phyloP scores from a whole-genome alignment of 2,329 filamentous ascomycete genomes.

The Cryphonectria japonica region DNA sequence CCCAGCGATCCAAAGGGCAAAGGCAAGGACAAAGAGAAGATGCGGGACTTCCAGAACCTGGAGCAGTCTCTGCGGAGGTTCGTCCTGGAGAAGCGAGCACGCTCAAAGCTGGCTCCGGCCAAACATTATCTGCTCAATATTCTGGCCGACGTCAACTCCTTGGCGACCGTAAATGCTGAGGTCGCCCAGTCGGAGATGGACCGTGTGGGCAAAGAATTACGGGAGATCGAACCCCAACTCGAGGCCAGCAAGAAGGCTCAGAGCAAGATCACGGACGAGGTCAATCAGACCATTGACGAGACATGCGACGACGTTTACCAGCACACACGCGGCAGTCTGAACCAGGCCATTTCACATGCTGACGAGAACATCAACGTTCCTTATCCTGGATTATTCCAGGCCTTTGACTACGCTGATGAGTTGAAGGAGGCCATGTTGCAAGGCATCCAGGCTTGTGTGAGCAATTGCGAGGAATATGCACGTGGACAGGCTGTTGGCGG shows the following conservation, averaged over 20 bases:
- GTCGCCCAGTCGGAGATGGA: constrained; percentile 85
- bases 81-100: constrained; percentile 91
- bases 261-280: constrained; percentile 76
- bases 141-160: constrained; percentile 79
- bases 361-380: constrained; percentile 81
- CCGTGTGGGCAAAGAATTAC: constrained; percentile 78
- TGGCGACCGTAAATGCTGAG: constrained; percentile 86
- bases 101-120: constrained; percentile 93
- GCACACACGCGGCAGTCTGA: constrained; percentile 76
- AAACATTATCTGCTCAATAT: constrained; percentile 96
- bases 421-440: constrained; percentile 90
- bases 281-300: constrained; percentile 81
- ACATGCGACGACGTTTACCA: constrained; percentile 86
- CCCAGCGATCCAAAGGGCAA: constrained; percentile 71
- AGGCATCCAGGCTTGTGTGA: constrained; percentile 79
- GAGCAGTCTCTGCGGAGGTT: constrained; percentile 90
- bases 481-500: constrained; percentile 75
- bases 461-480: constrained; percentile 83
- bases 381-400: constrained; percentile 83
- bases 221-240: constrained; percentile 81
- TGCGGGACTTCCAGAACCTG: constrained; percentile 85
- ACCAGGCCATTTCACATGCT: constrained; percentile 73
- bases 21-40: constrained; percentile 85
- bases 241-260: constrained; percentile 83
- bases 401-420: constrained; percentile 91